Base-by-base conservation (phyloP, 2,329 filamentous ascomycete species). In the Alternaria tenuissima region DNA sequence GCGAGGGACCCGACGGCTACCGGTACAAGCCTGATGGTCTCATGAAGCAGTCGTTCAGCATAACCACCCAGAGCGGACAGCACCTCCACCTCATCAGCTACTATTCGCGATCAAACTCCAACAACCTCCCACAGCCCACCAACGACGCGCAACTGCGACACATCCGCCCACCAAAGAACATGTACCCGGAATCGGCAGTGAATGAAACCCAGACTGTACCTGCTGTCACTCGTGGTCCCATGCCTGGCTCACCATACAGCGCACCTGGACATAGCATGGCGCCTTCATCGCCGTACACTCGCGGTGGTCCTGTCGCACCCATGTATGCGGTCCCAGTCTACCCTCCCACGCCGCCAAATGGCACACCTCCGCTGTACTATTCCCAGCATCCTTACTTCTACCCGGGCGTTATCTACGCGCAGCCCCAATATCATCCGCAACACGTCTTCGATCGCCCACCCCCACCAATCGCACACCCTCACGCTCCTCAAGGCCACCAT, bases 41-140 rank as follows among this genome's bases (percentile, higher is more conserved):
- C 4, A 97, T 98, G 93, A 99, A 99, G 86, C 95, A 99, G 81
- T 98, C 95, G 0, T 99, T 98, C 85, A 98, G 94, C 81, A 98
- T 99, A 81, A 97, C 94, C 22, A 98, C 95, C 1, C 93, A 91
- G 1, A 89, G 86, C 38, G 88, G 93, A 66, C 93, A 97, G 72
- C 95, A 98, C 76, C 88, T 99, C 2, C 95, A 99, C 81, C 86
- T 99, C 52, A 99, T 99, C 81, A 97, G 94, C 71, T 99, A 99
- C 82, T 98, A 94, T 80, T 91, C 93, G 4, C 87, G 94, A 57
- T 91, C 92, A 28, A 88, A 92, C 59, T 88, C 91, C 28, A 86
- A 88, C 59, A 91, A 91, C 52, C 85, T 98, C 30, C 87, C 88
- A 66, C 91, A 95, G 73, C 95, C 95, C 0, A 91, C 91, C 47